Base-by-base conservation (phyloP, 345 rosid genomes). In the Eucalyptus caleyi region DNA sequence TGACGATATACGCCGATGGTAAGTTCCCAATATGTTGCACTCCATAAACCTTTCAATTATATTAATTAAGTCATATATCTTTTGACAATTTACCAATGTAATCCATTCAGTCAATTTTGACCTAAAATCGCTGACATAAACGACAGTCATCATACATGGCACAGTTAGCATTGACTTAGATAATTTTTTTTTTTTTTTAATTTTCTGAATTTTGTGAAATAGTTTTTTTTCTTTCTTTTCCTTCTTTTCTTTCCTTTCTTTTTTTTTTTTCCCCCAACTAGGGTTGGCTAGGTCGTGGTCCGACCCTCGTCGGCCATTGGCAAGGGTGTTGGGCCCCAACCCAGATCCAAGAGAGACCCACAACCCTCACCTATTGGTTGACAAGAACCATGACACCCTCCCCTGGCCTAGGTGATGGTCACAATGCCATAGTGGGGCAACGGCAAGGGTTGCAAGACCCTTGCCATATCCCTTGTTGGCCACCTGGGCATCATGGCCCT, bases 81-180 rank as follows among this genome's bases (percentile, higher is more conserved):
- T 56, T 56, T 56, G 1, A 56, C 1, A 1, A 56, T 9, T 23
- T 23, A 56, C 4, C 1, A 56, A 56, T 23, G 0, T 9, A 56
- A 1, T 56, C 13, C 1, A 56, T 9, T 56, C 1, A 9, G 1
- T 1, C 1, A 56, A 56, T 56, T 56, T 56, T 23, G 13, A 0
- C 59, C 0, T 53, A 53, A 53, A 53, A 19, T 56, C 12, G 1
- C 0, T 0, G 6, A 56, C 62, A 56, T 23, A 56, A 24, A 56
- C 2, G 3, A 1, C 1, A 24, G 1, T 56, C 0, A 9, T 56
- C 11, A 0, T 23, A 56, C 1, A 9, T 0, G 1, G 12, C 0
- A 4, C 0, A 9, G 3, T 24, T 1, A 56, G 3, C 9, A 56
- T 24, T 56, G 1, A 56, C 27, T 21, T 56, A 2, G 62, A 56